These are phyloP conservation scores for Vaccinium myrtillus DNA, from an alignment of 148 eudicot species.

Conservation along the genomic window DNA sequence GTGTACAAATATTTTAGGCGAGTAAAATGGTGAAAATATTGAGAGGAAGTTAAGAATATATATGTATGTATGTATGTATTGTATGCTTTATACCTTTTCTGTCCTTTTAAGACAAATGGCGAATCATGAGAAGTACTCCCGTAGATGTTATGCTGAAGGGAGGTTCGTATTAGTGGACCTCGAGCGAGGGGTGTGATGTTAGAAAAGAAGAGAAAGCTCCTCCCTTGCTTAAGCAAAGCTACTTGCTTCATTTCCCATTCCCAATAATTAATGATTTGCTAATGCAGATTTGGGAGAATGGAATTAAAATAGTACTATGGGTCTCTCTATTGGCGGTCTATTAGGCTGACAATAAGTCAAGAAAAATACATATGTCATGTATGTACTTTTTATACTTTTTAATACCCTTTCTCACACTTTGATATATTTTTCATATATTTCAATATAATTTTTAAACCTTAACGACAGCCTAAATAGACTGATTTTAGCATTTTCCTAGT, in stretches of 20 bases:
- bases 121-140: neutral
- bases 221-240: neutral
- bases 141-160: neutral
- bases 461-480: too few relatives aligned
- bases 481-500: too few relatives aligned
- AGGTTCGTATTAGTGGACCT: neutral
- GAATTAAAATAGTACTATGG: too few relatives aligned
- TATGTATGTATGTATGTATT: neutral
- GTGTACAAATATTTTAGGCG: neutral
- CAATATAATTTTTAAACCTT: too few relatives aligned
- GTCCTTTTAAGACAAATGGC: neutral
- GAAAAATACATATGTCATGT: too few relatives aligned
- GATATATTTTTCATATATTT: too few relatives aligned
- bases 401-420: too few relatives aligned
- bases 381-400: too few relatives aligned
- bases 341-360: too few relatives aligned
- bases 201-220: neutral
- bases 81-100: conserved; percentile 7
- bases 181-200: neutral
- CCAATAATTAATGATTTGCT: neutral
- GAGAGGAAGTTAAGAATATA: neutral
- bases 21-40: neutral
- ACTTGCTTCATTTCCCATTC: neutral
- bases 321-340: too few relatives aligned
- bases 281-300: neutral